Percentiles rank a stretch among this genome's conserved stretches.
These are phyloP conservation scores for Calonectria pseudoreteaudii DNA, from an alignment of 2,329 filamentous ascomycete genomes.

Conservation along the genomic window DNA sequence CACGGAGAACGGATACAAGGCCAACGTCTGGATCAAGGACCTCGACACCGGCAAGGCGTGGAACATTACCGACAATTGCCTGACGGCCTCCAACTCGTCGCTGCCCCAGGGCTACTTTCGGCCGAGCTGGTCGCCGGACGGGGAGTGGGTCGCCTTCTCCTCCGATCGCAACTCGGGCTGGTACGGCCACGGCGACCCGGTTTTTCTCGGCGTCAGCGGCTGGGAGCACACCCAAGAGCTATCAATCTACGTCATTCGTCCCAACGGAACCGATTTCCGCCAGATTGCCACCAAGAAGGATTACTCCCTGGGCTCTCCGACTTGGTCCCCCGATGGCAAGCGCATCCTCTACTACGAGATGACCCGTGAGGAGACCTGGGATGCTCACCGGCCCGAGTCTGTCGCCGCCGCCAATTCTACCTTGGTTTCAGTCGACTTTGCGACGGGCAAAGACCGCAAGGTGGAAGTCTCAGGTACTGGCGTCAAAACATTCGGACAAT, in stretches of 20 bases:
- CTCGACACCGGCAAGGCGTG: neutral
- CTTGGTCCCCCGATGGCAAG: neutral
- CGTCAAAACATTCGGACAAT: neutral
- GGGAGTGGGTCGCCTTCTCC: neutral
- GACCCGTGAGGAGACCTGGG: neutral
- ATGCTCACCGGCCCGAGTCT: neutral
- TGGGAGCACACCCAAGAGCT: slow-evolving; percentile 2
- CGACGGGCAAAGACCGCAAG: neutral
- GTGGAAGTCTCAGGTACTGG: neutral
- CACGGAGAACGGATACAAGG: neutral
- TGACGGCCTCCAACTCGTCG: neutral
- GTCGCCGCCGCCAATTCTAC: neutral
- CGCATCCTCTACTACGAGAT: neutral
- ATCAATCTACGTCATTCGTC: neutral
- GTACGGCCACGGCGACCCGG: neutral
- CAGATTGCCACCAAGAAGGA: slow-evolving; percentile 1
- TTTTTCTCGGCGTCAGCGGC: neutral
- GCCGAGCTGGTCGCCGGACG: neutral
- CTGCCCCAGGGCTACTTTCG: neutral
- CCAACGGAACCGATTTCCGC: neutral
- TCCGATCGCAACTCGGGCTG: neutral
- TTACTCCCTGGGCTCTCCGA: neutral
- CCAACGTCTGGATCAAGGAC: neutral
- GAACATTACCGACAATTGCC: neutral
- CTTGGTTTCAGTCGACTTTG: neutral